These are phyloP conservation scores for Elongisporangium undulatum DNA, from an alignment of 352 stramenopile genomes.

Conservation along the genomic window DNA sequence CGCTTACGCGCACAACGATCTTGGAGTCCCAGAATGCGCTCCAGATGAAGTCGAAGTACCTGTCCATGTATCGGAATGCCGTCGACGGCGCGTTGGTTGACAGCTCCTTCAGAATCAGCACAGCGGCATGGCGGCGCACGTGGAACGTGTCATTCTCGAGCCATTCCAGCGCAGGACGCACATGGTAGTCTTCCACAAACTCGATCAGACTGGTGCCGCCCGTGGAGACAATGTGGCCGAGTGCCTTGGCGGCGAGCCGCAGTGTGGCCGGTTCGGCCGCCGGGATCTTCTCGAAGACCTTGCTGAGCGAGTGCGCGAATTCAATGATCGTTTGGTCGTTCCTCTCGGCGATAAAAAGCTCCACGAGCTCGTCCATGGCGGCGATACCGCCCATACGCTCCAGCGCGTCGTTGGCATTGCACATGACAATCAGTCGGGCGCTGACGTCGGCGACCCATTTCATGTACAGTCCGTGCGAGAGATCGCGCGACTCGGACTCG, in stretches of 20 bases:
- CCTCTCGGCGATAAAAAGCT: conserved; percentile 85
- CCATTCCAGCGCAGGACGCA: conserved; percentile 84
- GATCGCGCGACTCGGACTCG: conserved; percentile 82
- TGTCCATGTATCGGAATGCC: conserved; percentile 85
- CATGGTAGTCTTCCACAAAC: conserved; percentile 88
- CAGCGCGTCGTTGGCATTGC: conserved; percentile 68
- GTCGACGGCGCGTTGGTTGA: conserved; percentile 84
- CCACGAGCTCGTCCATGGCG: conserved; percentile 87
- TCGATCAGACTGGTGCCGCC: conserved; percentile 84
- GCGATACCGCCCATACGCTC: conserved; percentile 85
- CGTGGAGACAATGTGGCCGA: conserved; percentile 86
- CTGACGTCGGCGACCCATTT: conserved; percentile 86
- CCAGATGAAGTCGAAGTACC: conserved; percentile 90
- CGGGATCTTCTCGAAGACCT: conserved; percentile 86
- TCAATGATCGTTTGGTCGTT: conserved; percentile 90
- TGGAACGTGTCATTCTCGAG: conserved; percentile 89
- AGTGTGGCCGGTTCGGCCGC: conserved; percentile 67
- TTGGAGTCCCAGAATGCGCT: conserved; percentile 86
- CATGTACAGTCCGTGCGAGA: conserved; percentile 82
- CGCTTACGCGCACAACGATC: conserved; percentile 71
- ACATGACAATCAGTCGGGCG: conserved; percentile 77
- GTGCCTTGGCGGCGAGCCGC: conserved; percentile 65
- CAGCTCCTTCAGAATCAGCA: conserved; percentile 87
- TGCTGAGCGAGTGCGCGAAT: conserved; percentile 83
- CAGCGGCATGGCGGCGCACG: conserved; percentile 73